Percentiles rank a stretch among this genome's conserved stretches.
Evolutionary conservation across 1,284 basidiomycete genomes (phyloP).

Genomic region (Heterobasidion parviporum): DNA sequence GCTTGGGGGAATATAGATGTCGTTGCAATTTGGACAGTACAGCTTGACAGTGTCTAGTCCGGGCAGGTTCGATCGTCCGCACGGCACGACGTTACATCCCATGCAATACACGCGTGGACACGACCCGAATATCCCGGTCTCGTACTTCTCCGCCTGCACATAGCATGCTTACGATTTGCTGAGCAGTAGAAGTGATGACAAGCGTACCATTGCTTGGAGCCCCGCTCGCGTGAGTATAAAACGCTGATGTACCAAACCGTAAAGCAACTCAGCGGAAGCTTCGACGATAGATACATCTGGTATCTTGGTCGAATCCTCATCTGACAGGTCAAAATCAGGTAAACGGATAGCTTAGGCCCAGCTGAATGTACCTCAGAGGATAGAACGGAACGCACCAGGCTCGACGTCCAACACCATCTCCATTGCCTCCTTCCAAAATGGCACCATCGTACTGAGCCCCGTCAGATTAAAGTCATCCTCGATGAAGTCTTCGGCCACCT

Average conservation of each 20-base stretch:
- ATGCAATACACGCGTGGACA: constrained; percentile 96
- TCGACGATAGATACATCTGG: constrained; percentile 97
- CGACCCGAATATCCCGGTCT: constrained; percentile 85
- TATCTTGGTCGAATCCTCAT: constrained; percentile 90
- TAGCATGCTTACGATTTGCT: constrained; percentile 5
- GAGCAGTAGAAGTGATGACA: constrained; percentile 13
- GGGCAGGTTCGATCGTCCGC: constrained; percentile 92
- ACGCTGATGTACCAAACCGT: constrained; percentile 95
- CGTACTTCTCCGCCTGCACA: constrained; percentile 88
- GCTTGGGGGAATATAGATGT: constrained; percentile 93
- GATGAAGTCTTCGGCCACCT: constrained; percentile 97
- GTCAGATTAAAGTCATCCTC: constrained; percentile 99
- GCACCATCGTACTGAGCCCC: constrained; percentile 89
- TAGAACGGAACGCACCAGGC: constrained; percentile 60
- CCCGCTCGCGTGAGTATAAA: constrained; percentile 95
- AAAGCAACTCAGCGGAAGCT: constrained; percentile 93
- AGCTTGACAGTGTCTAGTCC: constrained; percentile 99
- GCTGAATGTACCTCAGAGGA: background rate
- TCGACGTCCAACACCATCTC: constrained; percentile 99
- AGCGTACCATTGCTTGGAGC: constrained; percentile 85
- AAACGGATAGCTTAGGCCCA: background rate
- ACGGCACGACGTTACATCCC: constrained; percentile 86
- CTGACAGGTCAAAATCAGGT: constrained; percentile 24
- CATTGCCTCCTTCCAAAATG: constrained; percentile 99
- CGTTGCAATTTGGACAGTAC: constrained; percentile 97